phyloP scores from a whole-genome alignment of 2,329 filamentous ascomycete genomes.

The Endoconidiophora laricicola region DNA sequence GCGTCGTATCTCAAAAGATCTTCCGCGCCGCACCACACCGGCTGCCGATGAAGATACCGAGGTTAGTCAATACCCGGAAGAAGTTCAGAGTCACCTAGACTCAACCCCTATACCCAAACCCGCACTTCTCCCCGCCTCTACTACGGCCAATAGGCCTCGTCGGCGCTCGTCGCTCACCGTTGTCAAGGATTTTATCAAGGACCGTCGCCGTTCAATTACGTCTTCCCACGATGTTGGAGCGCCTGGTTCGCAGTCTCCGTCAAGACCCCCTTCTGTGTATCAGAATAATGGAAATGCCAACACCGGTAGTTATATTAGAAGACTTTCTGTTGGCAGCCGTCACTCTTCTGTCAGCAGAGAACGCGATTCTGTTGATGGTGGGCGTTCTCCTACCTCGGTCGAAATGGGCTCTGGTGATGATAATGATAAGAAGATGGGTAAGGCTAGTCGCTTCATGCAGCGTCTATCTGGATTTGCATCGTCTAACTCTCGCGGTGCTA shows the following conservation, averaged over 20 bases:
- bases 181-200: slow-evolving; percentile 45
- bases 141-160: slow-evolving; percentile 2
- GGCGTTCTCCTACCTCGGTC: slow-evolving; percentile 11
- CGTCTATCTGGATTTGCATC: slow-evolving; percentile 34
- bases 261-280: slow-evolving; percentile 30
- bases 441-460: slow-evolving; percentile 41
- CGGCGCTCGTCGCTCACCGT: slow-evolving; percentile 43
- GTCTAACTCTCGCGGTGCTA: slow-evolving; percentile 19
- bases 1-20: slow-evolving; percentile 28
- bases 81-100: neutral
- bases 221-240: slow-evolving; percentile 23
- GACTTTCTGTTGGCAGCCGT: slow-evolving; percentile 47
- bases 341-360: slow-evolving; percentile 36
- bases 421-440: slow-evolving; percentile 32
- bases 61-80: slow-evolving; percentile 8
- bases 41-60: slow-evolving; percentile 17
- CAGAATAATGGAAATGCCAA: slow-evolving; percentile 20
- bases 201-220: slow-evolving; percentile 35
- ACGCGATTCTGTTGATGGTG: slow-evolving; percentile 24
- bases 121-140: neutral
- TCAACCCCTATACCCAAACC: neutral
- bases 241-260: slow-evolving; percentile 27
- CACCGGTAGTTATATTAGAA: slow-evolving; percentile 36
- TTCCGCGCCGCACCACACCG: slow-evolving; percentile 16
- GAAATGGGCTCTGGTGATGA: slow-evolving; percentile 28